Percentiles rank a stretch among this genome's conserved stretches.
Evolutionary conservation across 2,329 filamentous ascomycete genomes (phyloP).

Genomic region (Parascedosporium putredinis): DNA sequence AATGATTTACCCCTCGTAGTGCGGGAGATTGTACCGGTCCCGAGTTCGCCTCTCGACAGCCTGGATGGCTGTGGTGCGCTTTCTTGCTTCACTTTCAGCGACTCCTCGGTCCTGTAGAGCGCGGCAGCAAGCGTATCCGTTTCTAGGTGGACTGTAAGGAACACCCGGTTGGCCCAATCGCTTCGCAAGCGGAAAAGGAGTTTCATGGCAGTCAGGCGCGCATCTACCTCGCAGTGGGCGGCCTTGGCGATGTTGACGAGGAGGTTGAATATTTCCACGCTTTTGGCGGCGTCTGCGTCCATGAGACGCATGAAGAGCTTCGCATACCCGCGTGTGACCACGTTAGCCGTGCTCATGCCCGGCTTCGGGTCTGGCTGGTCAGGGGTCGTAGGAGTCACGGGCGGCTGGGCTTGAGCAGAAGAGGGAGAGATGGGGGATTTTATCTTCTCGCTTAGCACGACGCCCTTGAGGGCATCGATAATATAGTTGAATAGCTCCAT

Average conservation of each 20-base stretch:
- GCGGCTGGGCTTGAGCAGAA: conserved; percentile 14
- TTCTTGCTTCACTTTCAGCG: conserved; percentile 39
- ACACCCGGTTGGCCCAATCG: conserved; percentile 69
- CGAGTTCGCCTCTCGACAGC: conserved; percentile 1
- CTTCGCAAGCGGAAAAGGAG: conserved; percentile 73
- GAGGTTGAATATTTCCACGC: conserved; percentile 49
- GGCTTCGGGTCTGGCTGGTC: not conserved
- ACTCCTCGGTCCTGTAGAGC: conserved; percentile 54
- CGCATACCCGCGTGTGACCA: conserved; percentile 61
- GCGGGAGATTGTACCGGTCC: conserved; percentile 19
- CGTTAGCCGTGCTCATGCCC: conserved; percentile 49
- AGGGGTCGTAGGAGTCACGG: conserved; percentile 15
- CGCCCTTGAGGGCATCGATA: conserved; percentile 38
- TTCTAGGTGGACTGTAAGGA: conserved; percentile 60
- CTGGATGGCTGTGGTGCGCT: conserved; percentile 18
- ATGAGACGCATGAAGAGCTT: conserved; percentile 68
- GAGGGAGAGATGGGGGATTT: conserved; percentile 27
- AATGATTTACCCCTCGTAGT: conserved; percentile 42
- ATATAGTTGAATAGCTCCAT: conserved; percentile 49
- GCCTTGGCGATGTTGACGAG: conserved; percentile 54
- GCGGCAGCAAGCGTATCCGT: conserved; percentile 62
- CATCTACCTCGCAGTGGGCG: conserved; percentile 51
- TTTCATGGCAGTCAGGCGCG: conserved; percentile 65
- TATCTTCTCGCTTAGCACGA: conserved; percentile 38
- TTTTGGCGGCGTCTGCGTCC: conserved; percentile 54